phyloP scores from a whole-genome alignment of 352 stramenopile species.

The Globisporangium parvum region DNA sequence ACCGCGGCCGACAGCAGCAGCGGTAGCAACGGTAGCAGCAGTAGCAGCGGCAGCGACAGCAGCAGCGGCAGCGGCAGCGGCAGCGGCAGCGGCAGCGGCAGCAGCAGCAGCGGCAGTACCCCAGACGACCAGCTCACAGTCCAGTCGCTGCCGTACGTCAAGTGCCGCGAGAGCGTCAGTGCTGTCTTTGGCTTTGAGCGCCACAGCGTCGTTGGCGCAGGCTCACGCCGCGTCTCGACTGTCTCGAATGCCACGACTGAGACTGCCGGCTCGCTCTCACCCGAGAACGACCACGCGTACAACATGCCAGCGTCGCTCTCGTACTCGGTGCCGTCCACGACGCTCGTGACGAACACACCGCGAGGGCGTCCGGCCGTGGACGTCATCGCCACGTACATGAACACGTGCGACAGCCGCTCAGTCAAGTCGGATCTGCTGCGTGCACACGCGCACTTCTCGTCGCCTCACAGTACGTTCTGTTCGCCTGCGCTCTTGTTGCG shows the following conservation, averaged over 20 bases:
- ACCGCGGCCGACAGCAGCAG: not conserved
- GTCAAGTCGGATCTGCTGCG: constrained; percentile 77
- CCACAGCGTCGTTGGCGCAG: constrained; percentile 10
- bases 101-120: not conserved
- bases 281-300: constrained; percentile 26
- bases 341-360: constrained; percentile 55
- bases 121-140: constrained; percentile 22
- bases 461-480: constrained; percentile 45
- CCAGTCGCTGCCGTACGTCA: constrained; percentile 72
- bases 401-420: constrained; percentile 72
- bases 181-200: constrained; percentile 53
- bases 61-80: too few relatives aligned
- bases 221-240: constrained; percentile 38
- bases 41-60: not conserved
- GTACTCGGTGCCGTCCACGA: constrained; percentile 63
- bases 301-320: constrained; percentile 50
- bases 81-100: constrained; percentile 1
- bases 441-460: constrained; percentile 63
- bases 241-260: constrained; percentile 29
- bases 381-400: constrained; percentile 89
- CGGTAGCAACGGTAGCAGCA: not conserved
- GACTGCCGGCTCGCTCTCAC: constrained; percentile 15
- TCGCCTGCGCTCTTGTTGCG: not conserved
- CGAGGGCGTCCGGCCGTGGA: constrained; percentile 68
- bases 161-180: constrained; percentile 42